These are phyloP conservation scores for Rhinocladiella similis DNA, from an alignment of 2,329 filamentous ascomycete species.

Conservation along the genomic window DNA sequence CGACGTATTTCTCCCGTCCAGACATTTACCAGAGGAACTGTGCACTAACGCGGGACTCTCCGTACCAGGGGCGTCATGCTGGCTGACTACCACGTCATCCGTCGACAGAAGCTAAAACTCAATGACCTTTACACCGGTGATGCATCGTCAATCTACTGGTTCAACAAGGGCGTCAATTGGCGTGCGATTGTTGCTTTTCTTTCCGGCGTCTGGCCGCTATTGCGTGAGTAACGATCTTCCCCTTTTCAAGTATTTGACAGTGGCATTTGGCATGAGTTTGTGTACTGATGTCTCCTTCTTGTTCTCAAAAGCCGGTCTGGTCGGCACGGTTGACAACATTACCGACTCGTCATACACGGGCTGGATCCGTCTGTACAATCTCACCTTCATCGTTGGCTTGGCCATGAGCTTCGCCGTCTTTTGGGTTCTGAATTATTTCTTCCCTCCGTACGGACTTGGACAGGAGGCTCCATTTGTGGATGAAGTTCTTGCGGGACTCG, in stretches of 20 bases:
- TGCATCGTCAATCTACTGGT: slow-evolving; percentile 41
- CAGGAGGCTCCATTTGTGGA: slow-evolving; percentile 26
- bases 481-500: slow-evolving; percentile 13
- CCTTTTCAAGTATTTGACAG: background rate
- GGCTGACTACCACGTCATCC: slow-evolving; percentile 48
- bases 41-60: background rate
- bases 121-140: slow-evolving; percentile 42
- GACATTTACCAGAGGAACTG: background rate
- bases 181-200: slow-evolving; percentile 39
- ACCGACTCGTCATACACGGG: slow-evolving; percentile 13
- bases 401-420: slow-evolving; percentile 27
- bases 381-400: slow-evolving; percentile 30
- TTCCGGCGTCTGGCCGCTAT: slow-evolving; percentile 19
- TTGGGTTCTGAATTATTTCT: slow-evolving; percentile 20
- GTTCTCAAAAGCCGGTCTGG: slow-evolving; percentile 23
- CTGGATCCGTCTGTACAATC: slow-evolving; percentile 30
- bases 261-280: too few species aligned
- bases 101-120: slow-evolving; percentile 40
- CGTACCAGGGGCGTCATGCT: slow-evolving; percentile 43
- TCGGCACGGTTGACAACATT: slow-evolving; percentile 24
- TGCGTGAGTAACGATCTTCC: slow-evolving; percentile 13
- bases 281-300: background rate
- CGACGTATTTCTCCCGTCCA: slow-evolving; percentile 31
- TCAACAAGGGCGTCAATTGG: slow-evolving; percentile 45
- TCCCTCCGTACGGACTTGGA: slow-evolving; percentile 25